Conservation (phyloP, 169 alveolate species). For the Babesia caballi region DNA sequence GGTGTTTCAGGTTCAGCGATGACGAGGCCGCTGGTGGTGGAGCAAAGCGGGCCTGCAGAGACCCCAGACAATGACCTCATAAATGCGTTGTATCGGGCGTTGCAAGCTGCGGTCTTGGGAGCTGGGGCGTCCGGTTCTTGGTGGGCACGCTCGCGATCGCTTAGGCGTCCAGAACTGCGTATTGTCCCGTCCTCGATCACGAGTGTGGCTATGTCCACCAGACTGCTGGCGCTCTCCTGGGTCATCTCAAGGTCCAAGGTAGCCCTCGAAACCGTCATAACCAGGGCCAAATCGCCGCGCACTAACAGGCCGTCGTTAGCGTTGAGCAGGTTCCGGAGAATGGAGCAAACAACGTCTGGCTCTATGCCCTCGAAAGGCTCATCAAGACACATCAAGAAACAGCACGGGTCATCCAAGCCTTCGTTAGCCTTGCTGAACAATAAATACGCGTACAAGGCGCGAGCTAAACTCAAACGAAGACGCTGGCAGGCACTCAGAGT, state of each 20-base stretch:
- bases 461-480: conserved; percentile 86
- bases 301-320: not conserved
- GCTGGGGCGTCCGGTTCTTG: not conserved
- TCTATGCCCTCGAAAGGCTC: conserved; percentile 61
- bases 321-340: conserved; percentile 54
- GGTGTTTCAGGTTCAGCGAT: too few species aligned
- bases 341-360: conserved; percentile 30
- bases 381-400: conserved; percentile 62
- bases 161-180: too few species aligned
- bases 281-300: conserved; percentile 7
- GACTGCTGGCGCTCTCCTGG: not conserved
- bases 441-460: conserved; percentile 81
- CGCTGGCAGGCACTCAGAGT: conserved; percentile 87
- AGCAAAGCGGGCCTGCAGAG: too few species aligned
- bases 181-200: not conserved
- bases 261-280: conserved; percentile 7
- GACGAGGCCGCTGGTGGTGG: too few species aligned
- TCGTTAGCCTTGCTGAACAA: conserved; percentile 37
- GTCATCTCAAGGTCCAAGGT: not conserved
- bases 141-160: too few species aligned
- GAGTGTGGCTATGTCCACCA: not conserved
- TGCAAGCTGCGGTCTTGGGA: not conserved
- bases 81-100: not conserved
- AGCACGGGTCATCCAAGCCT: conserved; percentile 8
- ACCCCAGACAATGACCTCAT: not conserved